Evolutionary conservation across 140 eudicot species (phyloP).

Genomic region (Cichorium intybus): DNA sequence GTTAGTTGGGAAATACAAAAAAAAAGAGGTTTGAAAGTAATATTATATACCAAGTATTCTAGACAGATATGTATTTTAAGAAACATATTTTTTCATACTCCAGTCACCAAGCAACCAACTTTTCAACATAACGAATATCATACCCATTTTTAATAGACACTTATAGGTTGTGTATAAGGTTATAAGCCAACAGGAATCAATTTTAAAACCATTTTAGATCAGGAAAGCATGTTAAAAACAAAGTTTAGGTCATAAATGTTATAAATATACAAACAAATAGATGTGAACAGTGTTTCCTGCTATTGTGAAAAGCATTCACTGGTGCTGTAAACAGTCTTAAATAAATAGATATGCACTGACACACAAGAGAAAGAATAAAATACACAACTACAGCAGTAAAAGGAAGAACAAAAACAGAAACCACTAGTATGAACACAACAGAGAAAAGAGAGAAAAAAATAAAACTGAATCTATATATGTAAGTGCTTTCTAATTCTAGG

Average conservation of each 20-base stretch:
- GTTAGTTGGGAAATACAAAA: too few species aligned
- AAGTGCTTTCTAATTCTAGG: slow-evolving; percentile 15
- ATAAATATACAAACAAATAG: too few species aligned
- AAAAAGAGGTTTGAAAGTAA: too few species aligned
- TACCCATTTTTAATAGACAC: background rate
- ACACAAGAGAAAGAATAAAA: background rate
- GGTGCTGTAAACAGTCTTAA: slow-evolving; percentile 1
- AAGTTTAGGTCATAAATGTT: background rate
- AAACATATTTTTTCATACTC: background rate
- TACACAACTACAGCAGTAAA: background rate
- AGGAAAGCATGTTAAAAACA: background rate
- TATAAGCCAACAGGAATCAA: background rate
- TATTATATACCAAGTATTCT: too few species aligned
- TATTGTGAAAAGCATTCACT: background rate
- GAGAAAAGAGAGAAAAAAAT: background rate
- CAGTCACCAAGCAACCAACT: background rate
- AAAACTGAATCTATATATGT: background rate
- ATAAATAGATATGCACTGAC: background rate
- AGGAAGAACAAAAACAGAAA: background rate
- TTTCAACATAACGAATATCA: background rate
- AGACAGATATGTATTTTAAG: too few species aligned
- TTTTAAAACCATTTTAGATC: background rate
- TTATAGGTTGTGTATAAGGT: background rate
- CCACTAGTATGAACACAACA: background rate
- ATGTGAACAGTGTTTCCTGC: background rate